Evolutionary conservation across 768 basidiomycete genomes (phyloP), one percentile per base, ranked within the genome.

Genomic region (Imleria badia): DNA sequence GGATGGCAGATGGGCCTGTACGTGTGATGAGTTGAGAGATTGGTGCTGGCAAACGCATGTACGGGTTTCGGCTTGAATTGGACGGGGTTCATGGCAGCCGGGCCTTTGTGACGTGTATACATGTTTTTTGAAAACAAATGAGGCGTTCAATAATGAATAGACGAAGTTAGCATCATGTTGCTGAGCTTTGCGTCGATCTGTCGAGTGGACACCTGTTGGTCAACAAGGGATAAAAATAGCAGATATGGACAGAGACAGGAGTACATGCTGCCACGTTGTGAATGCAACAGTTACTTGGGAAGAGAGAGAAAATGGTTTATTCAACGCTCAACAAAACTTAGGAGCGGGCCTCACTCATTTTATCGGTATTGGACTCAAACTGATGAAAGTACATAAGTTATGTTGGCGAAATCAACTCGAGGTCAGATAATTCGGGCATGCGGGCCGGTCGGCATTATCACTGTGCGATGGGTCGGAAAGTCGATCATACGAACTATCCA

Each of bases 341-440:
- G n/a, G 31, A 17, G 35, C 19, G 13, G 19, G 48, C 45, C 46
- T 29, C 44, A 22, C 29, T 54, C 23, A 11, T 20, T 20, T 9
- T 14, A 30, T 20, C 34, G 20, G 10, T 33, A 11, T n/a, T 49
- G 22, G 15, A 23, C n/a, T n/a, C n/a, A n/a, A n/a, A n/a, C 26
- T 8, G 14, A 45, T 48, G 41, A 29, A 50, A 59, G 46, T 58
- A 54, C n/a, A n/a, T n/a, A n/a, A n/a, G n/a, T n/a, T n/a, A n/a
- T n/a, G n/a, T n/a, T 56, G 12, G 68, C 69, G 50, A 62, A 68
- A 72, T 70, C 29, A 44, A 13, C 66, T 60, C 70, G 20, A 36
- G n/a, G 11, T 53, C 35, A 19, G 26, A 23, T 20, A 34, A 14
- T 23, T 29, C 20, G 46, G 46, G 22, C 13, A 10, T 11, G 45